A percentile compares a stretch with the other conserved stretches of the same genome.
phyloP scores from a whole-genome alignment of 257 asterid genomes.

The Dorcoceras hygrometricum region DNA sequence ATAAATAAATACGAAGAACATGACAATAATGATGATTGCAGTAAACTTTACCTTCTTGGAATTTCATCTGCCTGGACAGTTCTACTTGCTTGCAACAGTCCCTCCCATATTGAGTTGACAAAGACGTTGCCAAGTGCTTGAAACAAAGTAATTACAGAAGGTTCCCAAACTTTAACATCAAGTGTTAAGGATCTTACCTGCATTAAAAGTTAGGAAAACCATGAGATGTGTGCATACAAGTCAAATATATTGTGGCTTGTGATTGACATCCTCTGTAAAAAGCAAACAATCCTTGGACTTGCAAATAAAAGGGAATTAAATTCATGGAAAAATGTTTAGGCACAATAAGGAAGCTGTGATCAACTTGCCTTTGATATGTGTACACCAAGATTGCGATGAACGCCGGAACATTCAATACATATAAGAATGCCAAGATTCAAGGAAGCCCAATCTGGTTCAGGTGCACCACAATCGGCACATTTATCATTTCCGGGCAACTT shows the following conservation, averaged over 20 bases:
- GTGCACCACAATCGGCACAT: conserved; percentile 96
- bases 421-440: conserved; percentile 83
- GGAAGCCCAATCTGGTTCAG: conserved; percentile 97
- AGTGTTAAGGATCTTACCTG: conserved; percentile 87
- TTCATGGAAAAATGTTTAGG: conserved; percentile 10
- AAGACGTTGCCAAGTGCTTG: conserved; percentile 78
- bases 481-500: conserved; percentile 81
- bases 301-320: background rate
- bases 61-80: conserved; percentile 87
- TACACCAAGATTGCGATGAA: conserved; percentile 95
- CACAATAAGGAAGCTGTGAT: conserved; percentile 17
- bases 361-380: conserved; percentile 85
- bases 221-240: background rate
- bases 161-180: conserved; percentile 93
- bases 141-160: conserved; percentile 69
- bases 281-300: background rate
- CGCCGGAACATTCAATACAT: conserved; percentile 88
- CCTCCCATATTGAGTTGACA: conserved; percentile 89
- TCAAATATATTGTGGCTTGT: background rate
- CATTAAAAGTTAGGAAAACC: conserved; percentile 24
- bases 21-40: background rate
- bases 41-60: conserved; percentile 63
- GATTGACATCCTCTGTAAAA: background rate
- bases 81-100: conserved; percentile 63
- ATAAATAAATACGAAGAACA: conserved; percentile 3